Conservation (phyloP, 2,329 filamentous ascomycete species). For the Fusarium proliferatum region DNA sequence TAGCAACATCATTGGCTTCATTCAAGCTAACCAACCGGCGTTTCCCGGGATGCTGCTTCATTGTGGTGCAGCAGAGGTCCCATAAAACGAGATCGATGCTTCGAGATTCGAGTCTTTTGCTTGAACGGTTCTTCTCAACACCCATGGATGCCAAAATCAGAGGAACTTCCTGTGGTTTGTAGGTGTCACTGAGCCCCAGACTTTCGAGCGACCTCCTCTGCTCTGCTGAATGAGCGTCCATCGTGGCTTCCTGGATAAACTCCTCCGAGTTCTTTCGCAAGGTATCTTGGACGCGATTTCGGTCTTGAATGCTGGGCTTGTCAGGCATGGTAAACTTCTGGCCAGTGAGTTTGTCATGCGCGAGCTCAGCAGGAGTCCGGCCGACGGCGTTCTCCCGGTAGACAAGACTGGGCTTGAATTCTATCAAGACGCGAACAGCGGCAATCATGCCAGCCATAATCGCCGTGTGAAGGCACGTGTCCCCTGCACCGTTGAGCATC, state of each 20-base stretch:
- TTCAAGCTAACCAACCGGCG: conserved; percentile 65
- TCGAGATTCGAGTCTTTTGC: conserved; percentile 4
- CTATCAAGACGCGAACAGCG: conserved; percentile 60
- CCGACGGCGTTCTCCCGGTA: conserved; percentile 81
- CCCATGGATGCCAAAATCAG: conserved; percentile 46
- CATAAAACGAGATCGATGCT: conserved; percentile 44
- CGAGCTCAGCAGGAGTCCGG: conserved; percentile 76
- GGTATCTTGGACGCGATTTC: background rate
- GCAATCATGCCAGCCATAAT: conserved; percentile 54
- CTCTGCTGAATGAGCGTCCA: conserved; percentile 28
- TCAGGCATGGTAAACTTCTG: conserved; percentile 48
- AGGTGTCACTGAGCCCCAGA: conserved; percentile 46
- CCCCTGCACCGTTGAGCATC: conserved; percentile 71
- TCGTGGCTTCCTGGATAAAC: conserved; percentile 17
- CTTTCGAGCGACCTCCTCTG: conserved; percentile 34
- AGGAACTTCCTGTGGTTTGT: conserved; percentile 41
- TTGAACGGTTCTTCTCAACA: conserved; percentile 23
- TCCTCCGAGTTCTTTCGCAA: conserved; percentile 15
- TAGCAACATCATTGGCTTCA: conserved; percentile 69
- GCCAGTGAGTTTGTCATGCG: conserved; percentile 64
- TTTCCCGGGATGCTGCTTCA: conserved; percentile 49
- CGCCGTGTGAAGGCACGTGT: conserved; percentile 72
- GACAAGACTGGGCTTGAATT: conserved; percentile 68
- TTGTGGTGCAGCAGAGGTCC: conserved; percentile 50
- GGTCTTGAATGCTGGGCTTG: background rate